These are phyloP conservation scores for Filobasidium uniguttulatum DNA, from an alignment of 1,284 basidiomycete genomes.

Conservation along the genomic window DNA sequence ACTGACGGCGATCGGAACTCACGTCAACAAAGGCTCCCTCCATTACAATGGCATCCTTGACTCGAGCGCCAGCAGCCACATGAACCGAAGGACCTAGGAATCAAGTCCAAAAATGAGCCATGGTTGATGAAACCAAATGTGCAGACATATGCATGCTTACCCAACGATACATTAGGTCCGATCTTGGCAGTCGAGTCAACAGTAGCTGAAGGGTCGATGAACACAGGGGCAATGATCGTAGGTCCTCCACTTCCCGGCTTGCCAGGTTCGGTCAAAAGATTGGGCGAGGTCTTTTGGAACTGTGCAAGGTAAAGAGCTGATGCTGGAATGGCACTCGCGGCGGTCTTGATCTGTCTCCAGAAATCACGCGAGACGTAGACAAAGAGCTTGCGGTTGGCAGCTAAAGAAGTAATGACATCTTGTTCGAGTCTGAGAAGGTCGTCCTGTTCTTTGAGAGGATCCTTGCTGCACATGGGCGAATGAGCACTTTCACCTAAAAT, in stretches of 20 bases:
- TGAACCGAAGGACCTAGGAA: conserved; percentile 30
- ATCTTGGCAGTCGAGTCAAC: conserved; percentile 40
- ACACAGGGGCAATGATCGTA: conserved; percentile 38
- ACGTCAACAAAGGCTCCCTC: conserved; percentile 38
- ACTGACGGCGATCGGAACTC: no score
- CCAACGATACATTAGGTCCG: conserved; percentile 40
- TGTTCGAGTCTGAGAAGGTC: conserved; percentile 43
- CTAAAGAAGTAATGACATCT: conserved; percentile 42
- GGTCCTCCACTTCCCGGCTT: conserved; percentile 17
- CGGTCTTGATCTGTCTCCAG: conserved; percentile 44
- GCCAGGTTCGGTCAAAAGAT: conserved; percentile 24
- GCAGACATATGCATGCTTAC: background rate
- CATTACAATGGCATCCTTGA: conserved; percentile 41
- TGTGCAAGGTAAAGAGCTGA: conserved; percentile 37
- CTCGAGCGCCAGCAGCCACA: conserved; percentile 38
- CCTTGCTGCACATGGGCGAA: conserved; percentile 24
- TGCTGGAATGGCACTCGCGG: conserved; percentile 42
- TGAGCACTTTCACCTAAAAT: background rate
- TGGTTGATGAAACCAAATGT: background rate
- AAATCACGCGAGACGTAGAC: conserved; percentile 40
- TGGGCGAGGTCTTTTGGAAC: conserved; percentile 26
- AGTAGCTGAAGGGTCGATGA: conserved; percentile 37
- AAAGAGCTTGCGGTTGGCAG: conserved; percentile 39
- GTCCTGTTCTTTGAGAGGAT: conserved; percentile 37
- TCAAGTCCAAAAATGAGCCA: conserved; percentile 1